A percentile compares a stretch with the other conserved stretches of the same genome.
Evolutionary conservation across 1,139 yeast species (phyloP).

Genomic region (Pichia sp.): DNA sequence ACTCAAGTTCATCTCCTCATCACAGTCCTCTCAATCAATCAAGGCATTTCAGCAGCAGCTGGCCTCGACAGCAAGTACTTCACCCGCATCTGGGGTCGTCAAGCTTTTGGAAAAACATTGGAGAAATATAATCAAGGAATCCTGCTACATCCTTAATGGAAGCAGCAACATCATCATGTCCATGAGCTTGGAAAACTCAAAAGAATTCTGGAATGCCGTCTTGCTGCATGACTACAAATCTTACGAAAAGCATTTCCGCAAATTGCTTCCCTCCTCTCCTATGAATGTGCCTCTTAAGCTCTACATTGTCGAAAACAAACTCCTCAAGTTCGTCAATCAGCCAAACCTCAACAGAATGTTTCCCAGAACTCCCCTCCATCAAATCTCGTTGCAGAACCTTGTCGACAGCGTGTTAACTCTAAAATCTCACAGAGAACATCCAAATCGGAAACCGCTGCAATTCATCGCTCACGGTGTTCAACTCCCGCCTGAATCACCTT

Average conservation of each 20-base stretch:
- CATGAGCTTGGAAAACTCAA: constrained; percentile 58
- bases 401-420: background rate
- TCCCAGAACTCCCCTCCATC: background rate
- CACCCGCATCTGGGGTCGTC: background rate
- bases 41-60: constrained; percentile 7
- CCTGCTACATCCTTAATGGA: constrained; percentile 69
- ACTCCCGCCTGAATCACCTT: constrained; percentile 42
- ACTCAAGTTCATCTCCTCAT: background rate
- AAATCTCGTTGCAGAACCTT: background rate
- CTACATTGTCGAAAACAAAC: background rate
- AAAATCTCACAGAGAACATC: background rate
- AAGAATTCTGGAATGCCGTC: constrained; percentile 53
- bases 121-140: constrained; percentile 76
- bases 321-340: background rate
- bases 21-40: constrained; percentile 1
- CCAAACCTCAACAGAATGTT: constrained; percentile 4
- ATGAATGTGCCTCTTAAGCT: constrained; percentile 28
- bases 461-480: constrained; percentile 53
- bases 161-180: constrained; percentile 72
- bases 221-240: constrained; percentile 27
- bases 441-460: background rate
- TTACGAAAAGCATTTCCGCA: constrained; percentile 37
- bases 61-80: background rate
- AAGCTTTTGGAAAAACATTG: constrained; percentile 48
- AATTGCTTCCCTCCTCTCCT: constrained; percentile 37